Evolutionary conservation across 2,329 filamentous ascomycete genomes (phyloP).

Genomic region (Cercospora nicotianae): DNA sequence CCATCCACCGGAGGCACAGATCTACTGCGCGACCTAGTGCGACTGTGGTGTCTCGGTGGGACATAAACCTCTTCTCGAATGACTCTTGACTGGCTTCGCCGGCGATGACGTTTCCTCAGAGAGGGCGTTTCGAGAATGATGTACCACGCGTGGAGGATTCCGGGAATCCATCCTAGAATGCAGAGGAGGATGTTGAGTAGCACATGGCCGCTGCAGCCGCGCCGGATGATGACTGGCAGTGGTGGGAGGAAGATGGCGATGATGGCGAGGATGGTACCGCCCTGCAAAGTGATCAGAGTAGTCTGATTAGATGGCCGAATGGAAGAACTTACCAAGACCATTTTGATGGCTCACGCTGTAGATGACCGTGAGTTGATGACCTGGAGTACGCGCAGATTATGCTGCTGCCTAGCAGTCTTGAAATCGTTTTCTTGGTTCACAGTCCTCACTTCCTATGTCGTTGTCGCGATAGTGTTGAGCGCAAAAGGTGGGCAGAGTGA

Average conservation of each 20-base stretch:
- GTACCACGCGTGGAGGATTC: constrained; percentile 23
- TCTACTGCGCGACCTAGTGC: constrained; percentile 4
- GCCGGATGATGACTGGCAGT: constrained; percentile 85
- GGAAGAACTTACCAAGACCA: constrained; percentile 15
- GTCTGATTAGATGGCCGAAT: neutral
- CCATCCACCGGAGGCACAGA: neutral
- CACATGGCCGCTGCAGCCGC: constrained; percentile 77
- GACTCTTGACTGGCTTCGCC: constrained; percentile 4
- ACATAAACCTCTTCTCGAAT: constrained; percentile 16
- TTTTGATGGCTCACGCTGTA: constrained; percentile 3
- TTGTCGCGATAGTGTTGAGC: neutral
- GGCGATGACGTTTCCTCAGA: constrained; percentile 13
- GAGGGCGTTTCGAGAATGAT: constrained; percentile 24
- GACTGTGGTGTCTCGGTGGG: constrained; percentile 2
- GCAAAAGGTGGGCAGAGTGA: neutral
- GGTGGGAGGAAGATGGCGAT: constrained; percentile 62
- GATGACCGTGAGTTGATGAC: neutral
- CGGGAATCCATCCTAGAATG: constrained; percentile 61
- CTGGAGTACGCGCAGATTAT: neutral
- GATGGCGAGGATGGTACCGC: constrained; percentile 24
- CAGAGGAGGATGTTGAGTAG: constrained; percentile 84
- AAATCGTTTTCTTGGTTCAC: neutral
- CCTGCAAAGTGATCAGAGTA: constrained; percentile 10
- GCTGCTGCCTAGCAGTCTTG: constrained; percentile 6
- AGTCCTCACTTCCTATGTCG: neutral